phyloP scores from a whole-genome alignment of 2,329 filamentous ascomycete species.

The Ophiostoma ips region DNA sequence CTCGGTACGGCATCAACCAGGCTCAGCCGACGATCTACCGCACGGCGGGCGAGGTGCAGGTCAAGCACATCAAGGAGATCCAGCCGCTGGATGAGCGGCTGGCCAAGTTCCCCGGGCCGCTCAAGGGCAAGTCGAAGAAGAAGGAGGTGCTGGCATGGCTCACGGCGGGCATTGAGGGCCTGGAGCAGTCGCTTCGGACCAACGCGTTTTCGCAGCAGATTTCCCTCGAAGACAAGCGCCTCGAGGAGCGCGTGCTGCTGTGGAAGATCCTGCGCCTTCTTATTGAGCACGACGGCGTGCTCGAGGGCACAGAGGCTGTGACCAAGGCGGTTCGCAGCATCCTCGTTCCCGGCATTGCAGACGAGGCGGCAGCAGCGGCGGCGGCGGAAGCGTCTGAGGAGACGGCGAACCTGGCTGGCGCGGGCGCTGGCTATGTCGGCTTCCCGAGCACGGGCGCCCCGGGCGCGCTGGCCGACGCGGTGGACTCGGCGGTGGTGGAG shows the following conservation, averaged over 20 bases:
- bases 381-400: constrained; percentile 3
- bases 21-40: constrained; percentile 65
- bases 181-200: constrained; percentile 48
- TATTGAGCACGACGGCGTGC: constrained; percentile 69
- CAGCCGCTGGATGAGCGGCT: constrained; percentile 58
- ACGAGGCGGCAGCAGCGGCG: neutral
- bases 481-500: constrained; percentile 56
- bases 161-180: constrained; percentile 53
- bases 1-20: constrained; percentile 67
- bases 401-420: constrained; percentile 8
- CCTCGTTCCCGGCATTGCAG: constrained; percentile 27
- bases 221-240: constrained; percentile 52
- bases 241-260: constrained; percentile 65
- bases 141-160: constrained; percentile 84
- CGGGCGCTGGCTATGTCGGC: constrained; percentile 9
- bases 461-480: constrained; percentile 37
- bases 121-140: constrained; percentile 86
- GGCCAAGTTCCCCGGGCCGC: constrained; percentile 74
- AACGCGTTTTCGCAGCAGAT: constrained; percentile 34
- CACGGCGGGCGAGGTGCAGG: constrained; percentile 65
- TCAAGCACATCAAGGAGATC: constrained; percentile 62
- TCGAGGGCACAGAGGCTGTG: constrained; percentile 60
- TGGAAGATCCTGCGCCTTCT: constrained; percentile 78
- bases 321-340: constrained; percentile 63
- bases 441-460: neutral